These are phyloP conservation scores for Phaeoacremonium minimum DNA, from an alignment of 2,329 filamentous ascomycete genomes.

Conservation along the genomic window DNA sequence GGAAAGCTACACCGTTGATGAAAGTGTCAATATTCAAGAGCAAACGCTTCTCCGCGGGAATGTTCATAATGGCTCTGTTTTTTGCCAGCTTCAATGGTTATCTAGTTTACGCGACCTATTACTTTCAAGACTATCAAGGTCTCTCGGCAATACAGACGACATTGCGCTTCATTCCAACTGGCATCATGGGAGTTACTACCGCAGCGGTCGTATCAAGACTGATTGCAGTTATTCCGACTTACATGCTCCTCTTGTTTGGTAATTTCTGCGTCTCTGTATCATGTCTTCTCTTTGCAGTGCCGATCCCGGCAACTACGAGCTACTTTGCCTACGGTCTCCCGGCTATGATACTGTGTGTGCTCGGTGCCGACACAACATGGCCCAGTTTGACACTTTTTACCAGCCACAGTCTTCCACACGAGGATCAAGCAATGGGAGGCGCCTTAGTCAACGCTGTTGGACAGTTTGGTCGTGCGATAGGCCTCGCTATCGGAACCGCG, in stretches of 20 bases:
- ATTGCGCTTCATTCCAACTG: conserved; percentile 63
- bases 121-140: conserved; percentile 64
- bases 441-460: conserved; percentile 64
- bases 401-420: conserved; percentile 54
- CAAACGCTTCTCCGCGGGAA: conserved; percentile 55
- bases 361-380: conserved; percentile 64
- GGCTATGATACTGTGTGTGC: conserved; percentile 61
- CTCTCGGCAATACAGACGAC: conserved; percentile 61
- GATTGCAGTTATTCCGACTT: conserved; percentile 53
- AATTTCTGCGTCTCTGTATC: conserved; percentile 50
- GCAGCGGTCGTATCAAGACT: conserved; percentile 51
- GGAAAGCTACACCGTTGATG: conserved; percentile 52
- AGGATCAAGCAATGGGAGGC: conserved; percentile 65
- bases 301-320: conserved; percentile 53
- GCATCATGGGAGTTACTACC: conserved; percentile 54
- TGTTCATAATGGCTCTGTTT: conserved; percentile 63
- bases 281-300: conserved; percentile 58
- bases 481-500: conserved; percentile 60
- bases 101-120: conserved; percentile 64
- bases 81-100: conserved; percentile 66
- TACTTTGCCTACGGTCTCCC: conserved; percentile 67
- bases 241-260: conserved; percentile 53
- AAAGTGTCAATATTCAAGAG: conserved; percentile 62
- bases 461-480: conserved; percentile 62
- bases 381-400: conserved; percentile 63